Evolutionary conservation across 225 moss, liverwort and hornwort genomes (phyloP), one percentile per base, ranked within the genome.

Genomic region (Bryum argenteum): DNA sequence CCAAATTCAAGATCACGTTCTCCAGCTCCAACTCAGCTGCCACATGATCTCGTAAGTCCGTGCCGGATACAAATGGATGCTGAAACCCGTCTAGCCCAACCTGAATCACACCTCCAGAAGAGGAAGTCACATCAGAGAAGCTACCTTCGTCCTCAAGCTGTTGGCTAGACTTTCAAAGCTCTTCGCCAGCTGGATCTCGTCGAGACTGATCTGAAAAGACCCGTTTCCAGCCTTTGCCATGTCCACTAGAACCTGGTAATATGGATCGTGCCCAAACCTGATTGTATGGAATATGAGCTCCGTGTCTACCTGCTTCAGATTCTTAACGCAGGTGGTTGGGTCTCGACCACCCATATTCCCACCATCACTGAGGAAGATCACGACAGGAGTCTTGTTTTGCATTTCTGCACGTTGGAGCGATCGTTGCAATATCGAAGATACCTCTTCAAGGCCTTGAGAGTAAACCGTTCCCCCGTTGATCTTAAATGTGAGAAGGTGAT

Each of bases 281-380:
- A 83, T 75, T 14, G 82, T 79, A 55, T 83, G 79, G 11, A 83
- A 50, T 10, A 63, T 66, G 53, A 83, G 82, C 67, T 75, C 60
- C 1, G 66, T 24, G 23, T 83, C 63, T 14, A 75, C 59, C n/a
- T 71, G 38, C 67, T 79, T 75, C 75, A 83, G 61, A 6, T 17
- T 48, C 17, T 60, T 33, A 5, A 79, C 82, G 19, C 54, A 39
- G 8, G 24, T 1, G 0, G 71, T 14, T 8, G 79, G 82, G 45
- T 79, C 6, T 14, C 2, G n/a, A 9, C 62, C 62, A 15, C 57
- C 62, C 8, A 0, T 0, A 33, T 82, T 78, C 14, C 58, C 75
- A 47, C 78, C 82, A 14, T 78, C 82, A 33, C 82, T 78, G 4
- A 82, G 71, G 9, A 82, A 82, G 38, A 82, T 67, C 28, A 79